A percentile compares a stretch with the other conserved stretches of the same genome.
Conservation (phyloP, 2,329 filamentous ascomycete species). For the Keithomyces neogunnii region DNA sequence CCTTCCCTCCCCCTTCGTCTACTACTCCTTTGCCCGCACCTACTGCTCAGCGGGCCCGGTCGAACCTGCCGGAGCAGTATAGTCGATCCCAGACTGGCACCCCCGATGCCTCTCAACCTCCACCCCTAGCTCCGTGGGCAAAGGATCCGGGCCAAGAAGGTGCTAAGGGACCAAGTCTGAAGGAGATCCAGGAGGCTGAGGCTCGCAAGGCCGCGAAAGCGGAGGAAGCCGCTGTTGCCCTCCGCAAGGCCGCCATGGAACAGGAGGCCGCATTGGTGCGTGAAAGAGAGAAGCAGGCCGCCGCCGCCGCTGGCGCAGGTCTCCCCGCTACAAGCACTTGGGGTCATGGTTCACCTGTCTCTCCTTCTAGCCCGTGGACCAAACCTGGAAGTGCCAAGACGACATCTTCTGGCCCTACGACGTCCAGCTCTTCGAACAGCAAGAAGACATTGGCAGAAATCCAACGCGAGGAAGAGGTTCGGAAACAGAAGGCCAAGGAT, state of each 20-base stretch:
- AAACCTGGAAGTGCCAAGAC: slow-evolving; percentile 49
- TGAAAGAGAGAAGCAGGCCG: slow-evolving; percentile 45
- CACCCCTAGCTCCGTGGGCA: slow-evolving; percentile 89
- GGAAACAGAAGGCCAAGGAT: slow-evolving; percentile 64
- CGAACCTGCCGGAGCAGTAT: slow-evolving; percentile 72
- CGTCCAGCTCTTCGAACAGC: slow-evolving; percentile 22
- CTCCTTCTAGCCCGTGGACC: slow-evolving; percentile 57
- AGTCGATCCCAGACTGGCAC: slow-evolving; percentile 70
- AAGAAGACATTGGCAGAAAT: slow-evolving; percentile 96
- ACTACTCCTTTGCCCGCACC: slow-evolving; percentile 80
- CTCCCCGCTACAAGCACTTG: slow-evolving; percentile 85
- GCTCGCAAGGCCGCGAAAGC: slow-evolving; percentile 85
- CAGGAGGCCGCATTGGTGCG: slow-evolving; percentile 59
- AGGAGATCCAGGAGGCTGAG: slow-evolving; percentile 94
- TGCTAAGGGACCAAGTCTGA: slow-evolving; percentile 81
- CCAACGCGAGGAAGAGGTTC: slow-evolving; percentile 81
- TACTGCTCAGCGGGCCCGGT: slow-evolving; percentile 74
- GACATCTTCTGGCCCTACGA: slow-evolving; percentile 14
- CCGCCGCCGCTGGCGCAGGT: slow-evolving; percentile 58
- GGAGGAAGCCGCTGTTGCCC: slow-evolving; percentile 71
- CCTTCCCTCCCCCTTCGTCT: slow-evolving; percentile 63
- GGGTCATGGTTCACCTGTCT: slow-evolving; percentile 69
- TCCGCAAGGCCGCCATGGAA: slow-evolving; percentile 70
- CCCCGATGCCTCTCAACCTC: slow-evolving; percentile 50
- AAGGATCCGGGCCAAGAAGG: slow-evolving; percentile 65